phyloP scores from a whole-genome alignment of 768 basidiomycete genomes.

The Kwoniella sp. region DNA sequence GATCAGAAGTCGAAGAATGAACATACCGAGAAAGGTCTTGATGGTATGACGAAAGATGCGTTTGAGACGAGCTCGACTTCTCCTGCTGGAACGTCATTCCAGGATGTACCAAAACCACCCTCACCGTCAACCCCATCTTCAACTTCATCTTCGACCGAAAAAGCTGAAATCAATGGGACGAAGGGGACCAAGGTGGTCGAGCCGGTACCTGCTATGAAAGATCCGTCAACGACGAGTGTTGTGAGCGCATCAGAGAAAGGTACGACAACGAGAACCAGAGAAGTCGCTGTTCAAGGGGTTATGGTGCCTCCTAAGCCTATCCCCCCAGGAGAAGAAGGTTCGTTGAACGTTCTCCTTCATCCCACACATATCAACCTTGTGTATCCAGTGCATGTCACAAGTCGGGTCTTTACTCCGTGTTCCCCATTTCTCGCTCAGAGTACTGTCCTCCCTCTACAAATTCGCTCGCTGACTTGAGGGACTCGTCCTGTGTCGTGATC shows the following conservation, averaged over 20 bases:
- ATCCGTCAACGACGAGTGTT: not conserved
- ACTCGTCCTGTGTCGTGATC: too few relatives aligned
- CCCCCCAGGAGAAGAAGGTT: conserved; percentile 54
- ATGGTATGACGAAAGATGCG: too few relatives aligned
- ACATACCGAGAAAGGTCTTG: too few relatives aligned
- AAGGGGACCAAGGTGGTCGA: conserved; percentile 12
- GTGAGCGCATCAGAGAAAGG: too few relatives aligned
- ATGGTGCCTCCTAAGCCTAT: conserved; percentile 47
- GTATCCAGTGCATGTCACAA: too few relatives aligned
- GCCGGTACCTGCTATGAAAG: conserved; percentile 40
- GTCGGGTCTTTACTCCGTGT: too few relatives aligned
- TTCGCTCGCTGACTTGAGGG: not conserved
- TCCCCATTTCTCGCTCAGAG: too few relatives aligned
- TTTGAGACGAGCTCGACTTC: conserved; percentile 41
- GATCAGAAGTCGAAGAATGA: too few relatives aligned
- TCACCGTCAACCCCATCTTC: not conserved
- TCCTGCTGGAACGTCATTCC: conserved; percentile 39
- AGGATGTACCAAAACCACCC: conserved; percentile 36
- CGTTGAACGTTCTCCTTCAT: conserved; percentile 10
- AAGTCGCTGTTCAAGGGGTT: conserved; percentile 43
- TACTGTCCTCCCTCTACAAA: too few relatives aligned
- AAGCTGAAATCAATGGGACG: not conserved
- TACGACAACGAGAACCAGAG: too few relatives aligned
- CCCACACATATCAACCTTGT: too few relatives aligned
- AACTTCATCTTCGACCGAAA: not conserved